Conservation (phyloP, 768 basidiomycete genomes). For the Phylloporus arenicola region DNA sequence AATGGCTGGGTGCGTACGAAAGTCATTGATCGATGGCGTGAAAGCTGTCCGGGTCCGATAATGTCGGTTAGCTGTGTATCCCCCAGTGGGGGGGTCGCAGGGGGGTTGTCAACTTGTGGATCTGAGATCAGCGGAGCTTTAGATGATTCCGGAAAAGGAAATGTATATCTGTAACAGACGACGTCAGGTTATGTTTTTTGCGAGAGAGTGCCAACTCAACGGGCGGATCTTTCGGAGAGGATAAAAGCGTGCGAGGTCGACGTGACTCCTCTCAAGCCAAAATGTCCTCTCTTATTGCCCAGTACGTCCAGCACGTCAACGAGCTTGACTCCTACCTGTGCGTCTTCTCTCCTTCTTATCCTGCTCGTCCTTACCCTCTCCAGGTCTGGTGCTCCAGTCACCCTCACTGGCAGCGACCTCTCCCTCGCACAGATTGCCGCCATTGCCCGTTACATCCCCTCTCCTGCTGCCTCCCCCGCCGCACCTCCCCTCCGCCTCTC, state of each 20-base stretch:
- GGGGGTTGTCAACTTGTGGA: background rate
- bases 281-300: slow-evolving; percentile 38
- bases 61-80: background rate
- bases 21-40: background rate
- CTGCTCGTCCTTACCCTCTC: slow-evolving; percentile 1
- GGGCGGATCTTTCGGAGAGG: slow-evolving; percentile 16
- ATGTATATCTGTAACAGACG: background rate
- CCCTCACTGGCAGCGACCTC: slow-evolving; percentile 64
- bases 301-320: slow-evolving; percentile 53
- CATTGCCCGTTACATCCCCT: slow-evolving; percentile 50
- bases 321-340: slow-evolving; percentile 66
- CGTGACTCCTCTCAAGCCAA: background rate
- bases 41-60: background rate
- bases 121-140: background rate
- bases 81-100: background rate
- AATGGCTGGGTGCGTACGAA: no score
- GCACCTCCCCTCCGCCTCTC: slow-evolving; percentile 22
- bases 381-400: slow-evolving; percentile 59
- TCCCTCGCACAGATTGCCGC: slow-evolving; percentile 77
- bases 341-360: slow-evolving; percentile 14
- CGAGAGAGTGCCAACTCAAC: background rate
- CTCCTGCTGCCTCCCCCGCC: slow-evolving; percentile 36
- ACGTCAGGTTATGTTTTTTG: slow-evolving; percentile 19
- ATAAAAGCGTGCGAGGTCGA: slow-evolving; percentile 6
- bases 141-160: background rate